Percentiles rank a stretch among this genome's conserved stretches.
Conservation (phyloP, 2,329 filamentous ascomycete species). For the Grosmannia clavigera region DNA sequence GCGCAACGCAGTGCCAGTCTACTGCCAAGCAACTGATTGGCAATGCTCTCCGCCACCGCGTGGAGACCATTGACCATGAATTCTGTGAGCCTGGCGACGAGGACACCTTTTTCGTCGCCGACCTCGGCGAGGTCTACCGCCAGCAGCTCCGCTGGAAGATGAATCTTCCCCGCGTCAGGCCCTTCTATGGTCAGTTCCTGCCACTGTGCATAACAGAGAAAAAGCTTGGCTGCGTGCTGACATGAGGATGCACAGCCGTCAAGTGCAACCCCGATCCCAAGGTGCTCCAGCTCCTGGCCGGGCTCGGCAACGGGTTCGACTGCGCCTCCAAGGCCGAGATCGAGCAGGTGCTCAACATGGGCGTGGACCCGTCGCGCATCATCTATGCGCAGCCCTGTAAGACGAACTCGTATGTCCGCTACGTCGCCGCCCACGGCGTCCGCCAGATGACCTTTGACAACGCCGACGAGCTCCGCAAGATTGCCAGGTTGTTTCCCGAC, state of each 20-base stretch:
- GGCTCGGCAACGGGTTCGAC: constrained; percentile 89
- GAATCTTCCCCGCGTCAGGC: constrained; percentile 83
- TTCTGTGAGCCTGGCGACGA: constrained; percentile 85
- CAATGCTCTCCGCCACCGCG: constrained; percentile 73
- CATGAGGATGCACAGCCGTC: constrained; percentile 49
- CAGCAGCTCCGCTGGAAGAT: constrained; percentile 98
- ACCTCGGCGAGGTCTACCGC: constrained; percentile 96
- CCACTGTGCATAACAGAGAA: neutral
- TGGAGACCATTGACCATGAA: constrained; percentile 75
- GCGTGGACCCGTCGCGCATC: constrained; percentile 77
- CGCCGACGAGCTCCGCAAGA: constrained; percentile 93
- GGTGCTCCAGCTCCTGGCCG: constrained; percentile 76
- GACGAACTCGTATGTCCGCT: constrained; percentile 94
- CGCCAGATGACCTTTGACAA: constrained; percentile 99
- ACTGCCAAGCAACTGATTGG: constrained; percentile 71
- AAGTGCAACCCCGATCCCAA: constrained; percentile 96
- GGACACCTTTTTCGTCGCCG: constrained; percentile 95
- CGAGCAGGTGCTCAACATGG: constrained; percentile 74
- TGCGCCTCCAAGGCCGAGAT: constrained; percentile 98
- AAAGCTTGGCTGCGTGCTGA: neutral
- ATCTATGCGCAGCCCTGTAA: constrained; percentile 99
- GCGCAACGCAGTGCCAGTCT: constrained; percentile 19
- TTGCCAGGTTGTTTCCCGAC: constrained; percentile 77
- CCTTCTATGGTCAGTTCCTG: constrained; percentile 69
- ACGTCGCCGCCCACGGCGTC: constrained; percentile 71